A percentile compares a stretch with the other conserved stretches of the same genome.
Conservation (phyloP, 768 basidiomycete genomes). For the Auriscalpium orientale region DNA sequence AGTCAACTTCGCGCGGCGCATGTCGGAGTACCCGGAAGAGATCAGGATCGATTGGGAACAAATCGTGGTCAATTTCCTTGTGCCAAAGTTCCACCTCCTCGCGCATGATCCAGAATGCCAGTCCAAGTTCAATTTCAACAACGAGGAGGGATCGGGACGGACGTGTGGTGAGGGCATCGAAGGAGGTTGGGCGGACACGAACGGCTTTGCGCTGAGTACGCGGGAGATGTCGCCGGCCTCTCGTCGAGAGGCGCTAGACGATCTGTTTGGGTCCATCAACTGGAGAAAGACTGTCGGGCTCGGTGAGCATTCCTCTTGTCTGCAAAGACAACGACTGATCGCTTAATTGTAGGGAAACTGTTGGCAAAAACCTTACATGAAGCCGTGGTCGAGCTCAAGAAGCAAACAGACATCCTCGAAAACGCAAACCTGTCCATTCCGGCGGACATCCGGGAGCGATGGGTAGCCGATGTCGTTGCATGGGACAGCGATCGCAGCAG, state of each 20-base stretch:
- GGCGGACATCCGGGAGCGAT: neutral
- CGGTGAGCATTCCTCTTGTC: neutral
- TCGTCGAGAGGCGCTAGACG: constrained; percentile 7
- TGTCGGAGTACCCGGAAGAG: too few relatives aligned
- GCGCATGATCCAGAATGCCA: constrained; percentile 12
- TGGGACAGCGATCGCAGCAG: neutral
- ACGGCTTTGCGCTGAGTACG: neutral
- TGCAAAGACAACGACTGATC: too few relatives aligned
- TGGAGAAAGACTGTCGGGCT: constrained; percentile 3
- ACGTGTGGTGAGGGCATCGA: constrained; percentile 17
- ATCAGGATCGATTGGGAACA: neutral
- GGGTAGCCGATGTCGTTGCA: neutral
- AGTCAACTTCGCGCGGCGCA: neutral
- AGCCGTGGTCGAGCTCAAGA: neutral
- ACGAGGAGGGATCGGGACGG: constrained; percentile 2
- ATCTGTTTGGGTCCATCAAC: constrained; percentile 7
- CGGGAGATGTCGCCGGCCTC: constrained; percentile 11
- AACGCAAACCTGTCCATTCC: neutral
- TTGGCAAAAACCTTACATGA: neutral
- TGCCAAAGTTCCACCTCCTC: constrained; percentile 9
- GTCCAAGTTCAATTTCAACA: constrained; percentile 7
- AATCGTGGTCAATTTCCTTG: neutral
- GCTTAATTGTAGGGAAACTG: neutral
- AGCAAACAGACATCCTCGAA: neutral
- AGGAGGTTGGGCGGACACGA: constrained; percentile 10